Conservation (phyloP, 2,329 filamentous ascomycete species). For the Gliomastix tumulicola region DNA sequence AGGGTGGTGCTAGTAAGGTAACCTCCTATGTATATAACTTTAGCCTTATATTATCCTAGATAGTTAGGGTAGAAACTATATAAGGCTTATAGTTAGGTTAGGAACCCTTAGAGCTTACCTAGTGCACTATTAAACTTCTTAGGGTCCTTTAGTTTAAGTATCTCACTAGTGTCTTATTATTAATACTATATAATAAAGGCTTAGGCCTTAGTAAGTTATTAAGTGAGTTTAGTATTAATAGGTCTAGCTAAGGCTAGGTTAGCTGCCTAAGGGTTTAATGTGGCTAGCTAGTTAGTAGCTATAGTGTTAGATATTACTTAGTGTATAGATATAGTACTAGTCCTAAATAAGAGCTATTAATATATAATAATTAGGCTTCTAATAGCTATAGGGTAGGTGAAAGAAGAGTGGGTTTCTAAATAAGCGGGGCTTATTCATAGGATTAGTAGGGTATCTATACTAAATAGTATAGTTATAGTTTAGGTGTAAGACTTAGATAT, state of each 20-base stretch:
- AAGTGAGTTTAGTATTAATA: too few species aligned
- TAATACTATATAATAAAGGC: conserved; percentile 1
- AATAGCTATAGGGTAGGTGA: too few species aligned
- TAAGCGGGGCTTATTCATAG: background rate
- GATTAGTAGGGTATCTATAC: background rate
- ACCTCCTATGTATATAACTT: conserved; percentile 1
- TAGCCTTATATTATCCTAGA: background rate
- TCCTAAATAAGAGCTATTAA: conserved; percentile 1
- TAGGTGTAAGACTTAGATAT: background rate
- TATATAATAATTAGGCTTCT: background rate
- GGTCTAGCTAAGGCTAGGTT: background rate
- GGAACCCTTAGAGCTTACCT: background rate
- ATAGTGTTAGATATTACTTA: too few species aligned
- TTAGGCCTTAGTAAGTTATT: background rate
- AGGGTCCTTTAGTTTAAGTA: background rate
- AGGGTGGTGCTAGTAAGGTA: background rate
- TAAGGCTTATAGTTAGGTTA: conserved; percentile 4
- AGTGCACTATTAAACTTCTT: conserved; percentile 1
- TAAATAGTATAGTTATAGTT: background rate
- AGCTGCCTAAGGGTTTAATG: too few species aligned
- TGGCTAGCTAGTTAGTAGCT: too few species aligned
- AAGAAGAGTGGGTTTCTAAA: too few species aligned
- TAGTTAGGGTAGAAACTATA: conserved; percentile 1
- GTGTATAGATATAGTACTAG: background rate
- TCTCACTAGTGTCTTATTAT: background rate